Evolutionary conservation across 768 basidiomycete species (phyloP), one percentile per base, ranked within the genome.

Genomic region (Collybia mongolica): DNA sequence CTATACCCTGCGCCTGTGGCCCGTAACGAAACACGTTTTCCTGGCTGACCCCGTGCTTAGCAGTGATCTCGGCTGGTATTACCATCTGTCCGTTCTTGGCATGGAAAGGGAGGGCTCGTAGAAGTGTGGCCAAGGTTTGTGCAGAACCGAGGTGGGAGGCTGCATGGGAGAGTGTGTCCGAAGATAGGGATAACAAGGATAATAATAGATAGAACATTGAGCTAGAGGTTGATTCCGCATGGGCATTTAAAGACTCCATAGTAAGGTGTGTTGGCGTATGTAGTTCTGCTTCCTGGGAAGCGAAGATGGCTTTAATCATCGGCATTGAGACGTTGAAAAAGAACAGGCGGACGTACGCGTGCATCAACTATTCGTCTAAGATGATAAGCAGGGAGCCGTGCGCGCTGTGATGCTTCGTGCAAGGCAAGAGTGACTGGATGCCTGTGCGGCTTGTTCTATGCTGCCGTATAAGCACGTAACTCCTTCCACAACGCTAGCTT

Each of bases 311-410:
- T 32, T 32, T 9, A 32, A 12, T 32, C 11, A 32, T 32, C 32
- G 32, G 11, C 9, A 32, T 32, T 32, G 32, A 32, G 32, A 14
- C 11, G 32, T 32, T 32, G 32, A 14, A 5, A 9, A 6, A 32
- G 32, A 9, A 11, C 11, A 5, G 20, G 40, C 40, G 46, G 49
- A 72, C 84, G 36, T 58, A 93, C 91, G 63, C 91, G 79, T 24
- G 92, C 92, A 63, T 92, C 90, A 53, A 94, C 74, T 58, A 93
- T 88, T 48, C 92, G 74, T 64, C 85, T 88, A 46, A 94, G 73
- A 60, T 93, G 86, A 64, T 94, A 93, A 6, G 80, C 66, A 28
- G 84, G 82, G 37, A 91, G 60, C 54, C 76, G 77, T 20, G 69
- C 65, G 23, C 46, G 62, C 51, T 76, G 72, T 19, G 77, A 79